Conservation (phyloP, 768 basidiomycete species). For the Russula virescens region DNA sequence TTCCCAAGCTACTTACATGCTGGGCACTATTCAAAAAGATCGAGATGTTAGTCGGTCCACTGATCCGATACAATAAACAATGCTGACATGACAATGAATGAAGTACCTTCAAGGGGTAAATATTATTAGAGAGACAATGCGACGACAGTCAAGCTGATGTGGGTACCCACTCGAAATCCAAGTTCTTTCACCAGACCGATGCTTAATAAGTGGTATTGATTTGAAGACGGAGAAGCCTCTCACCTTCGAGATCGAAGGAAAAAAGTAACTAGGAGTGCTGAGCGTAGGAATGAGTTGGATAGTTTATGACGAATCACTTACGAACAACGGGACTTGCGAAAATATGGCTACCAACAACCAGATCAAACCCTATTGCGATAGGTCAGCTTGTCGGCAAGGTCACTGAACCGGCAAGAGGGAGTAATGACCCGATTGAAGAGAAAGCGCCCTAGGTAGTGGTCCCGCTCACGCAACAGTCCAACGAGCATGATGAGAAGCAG, state of each 20-base stretch:
- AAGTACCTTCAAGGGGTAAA: conserved; percentile 6
- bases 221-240: not conserved
- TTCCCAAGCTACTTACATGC: conserved; percentile 3
- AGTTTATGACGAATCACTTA: not conserved
- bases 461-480: conserved; percentile 19
- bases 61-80: not conserved
- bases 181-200: not conserved
- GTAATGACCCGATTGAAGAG: conserved; percentile 16
- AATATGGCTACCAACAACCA: conserved; percentile 16
- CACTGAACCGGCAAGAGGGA: not conserved
- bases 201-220: not conserved
- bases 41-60: not conserved
- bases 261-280: conserved; percentile 6
- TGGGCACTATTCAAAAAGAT: conserved; percentile 1
- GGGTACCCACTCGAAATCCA: conserved; percentile 4
- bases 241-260: conserved; percentile 7
- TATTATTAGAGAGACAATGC: not conserved
- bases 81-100: conserved; percentile 10
- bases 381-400: not conserved
- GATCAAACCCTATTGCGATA: conserved; percentile 8
- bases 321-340: conserved; percentile 13
- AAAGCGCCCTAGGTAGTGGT: conserved; percentile 16
- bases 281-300: not conserved
- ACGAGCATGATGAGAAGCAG: conserved; percentile 7
- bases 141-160: not conserved